Base-by-base conservation (phyloP, 1,284 basidiomycete species). In the Mycena citricolor region DNA sequence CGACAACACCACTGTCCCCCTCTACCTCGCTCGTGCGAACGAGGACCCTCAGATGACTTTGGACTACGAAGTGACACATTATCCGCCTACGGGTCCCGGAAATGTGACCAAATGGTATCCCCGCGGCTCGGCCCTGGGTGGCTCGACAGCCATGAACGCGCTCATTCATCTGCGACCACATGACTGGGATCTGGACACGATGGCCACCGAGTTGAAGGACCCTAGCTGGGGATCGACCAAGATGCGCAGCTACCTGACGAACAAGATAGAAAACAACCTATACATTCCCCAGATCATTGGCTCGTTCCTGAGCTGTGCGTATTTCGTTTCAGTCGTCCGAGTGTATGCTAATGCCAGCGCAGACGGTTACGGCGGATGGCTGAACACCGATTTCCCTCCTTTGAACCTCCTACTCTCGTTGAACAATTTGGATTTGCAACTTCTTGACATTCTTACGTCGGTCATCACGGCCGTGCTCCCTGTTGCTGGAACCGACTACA, bases 361-460 rank as follows among this genome's bases (percentile, higher is more conserved):
- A 47, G 55, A 58, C 29, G 57, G 57, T 8, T 52, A 50, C 26
- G 43, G 49, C 25, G 57, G 57, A 16, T 58, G 57, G 57, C 44
- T 58, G 25, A 55, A 31, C 28, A 57, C 55, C 8, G 54, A 50
- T 31, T 39, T 54, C 39, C 53, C 52, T 19, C 53, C 46, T 29
- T 42, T 48, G 26, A 48, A 48, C 36, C 46, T 48, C 21, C 46
- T 48, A 0, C 46, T 48, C 20, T 43, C 46, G 25, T 17, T 44
- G 19, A 42, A 42, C 8, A 48, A 48, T 16, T 20, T 48, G 5
- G 41, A 48, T 19, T 22, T 37, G 3, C 46, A 48, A 19, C 46
- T 48, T 2, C 39, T 49, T 33, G 30, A 46, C 22, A 44, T 49
- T 7, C 34, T 46, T 6, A 44, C 49, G 3, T 17, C 21, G n/a